Conservation (phyloP, 208 protist species). For the Phytomonas francai region DNA sequence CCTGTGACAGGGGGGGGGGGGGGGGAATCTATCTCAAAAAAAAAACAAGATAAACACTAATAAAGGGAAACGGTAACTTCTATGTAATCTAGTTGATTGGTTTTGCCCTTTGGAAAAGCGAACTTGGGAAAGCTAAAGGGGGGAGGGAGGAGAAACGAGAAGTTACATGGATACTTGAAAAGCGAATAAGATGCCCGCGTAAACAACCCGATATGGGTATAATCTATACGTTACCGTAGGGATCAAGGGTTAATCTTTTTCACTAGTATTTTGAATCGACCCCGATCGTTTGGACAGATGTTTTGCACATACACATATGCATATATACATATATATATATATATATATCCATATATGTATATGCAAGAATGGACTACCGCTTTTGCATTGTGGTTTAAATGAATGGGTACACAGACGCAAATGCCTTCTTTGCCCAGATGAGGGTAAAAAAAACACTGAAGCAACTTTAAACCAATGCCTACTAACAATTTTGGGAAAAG, state of each 20-base stretch:
- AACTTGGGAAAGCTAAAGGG: too few species aligned
- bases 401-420: neutral
- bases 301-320: neutral
- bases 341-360: neutral
- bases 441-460: neutral
- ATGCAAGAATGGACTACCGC: neutral
- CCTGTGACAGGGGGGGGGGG: constrained; percentile 4
- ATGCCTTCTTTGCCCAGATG: neutral
- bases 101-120: too few species aligned
- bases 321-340: constrained; percentile 4
- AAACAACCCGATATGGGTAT: too few species aligned
- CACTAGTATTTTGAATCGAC: too few species aligned
- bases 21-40: constrained; percentile 12
- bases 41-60: constrained; percentile 15
- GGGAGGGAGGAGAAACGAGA: too few species aligned
- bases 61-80: constrained; percentile 10
- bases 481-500: neutral
- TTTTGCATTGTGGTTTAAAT: neutral
- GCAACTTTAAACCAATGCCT: neutral
- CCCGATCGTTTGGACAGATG: too few species aligned
- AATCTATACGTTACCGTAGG: too few species aligned
- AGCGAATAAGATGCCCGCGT: too few species aligned
- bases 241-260: too few species aligned
- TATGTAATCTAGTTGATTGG: constrained; percentile 7
- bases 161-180: too few species aligned